phyloP scores from a whole-genome alignment of 2,329 filamentous ascomycete genomes.

The Aspergillus viridinutans region DNA sequence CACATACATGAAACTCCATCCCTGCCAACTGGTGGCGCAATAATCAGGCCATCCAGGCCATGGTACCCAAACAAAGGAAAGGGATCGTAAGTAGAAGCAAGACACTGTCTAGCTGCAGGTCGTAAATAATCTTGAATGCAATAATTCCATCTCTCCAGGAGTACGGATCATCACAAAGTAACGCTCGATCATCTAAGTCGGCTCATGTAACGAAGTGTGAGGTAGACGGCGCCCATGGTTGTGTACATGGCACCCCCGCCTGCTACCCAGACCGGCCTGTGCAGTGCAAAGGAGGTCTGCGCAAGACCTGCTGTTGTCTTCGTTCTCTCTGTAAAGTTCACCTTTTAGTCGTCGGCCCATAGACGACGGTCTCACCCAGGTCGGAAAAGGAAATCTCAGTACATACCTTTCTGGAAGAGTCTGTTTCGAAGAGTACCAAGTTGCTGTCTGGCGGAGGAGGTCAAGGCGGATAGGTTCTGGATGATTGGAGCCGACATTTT shows the following conservation, averaged over 20 bases:
- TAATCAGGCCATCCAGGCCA: background rate
- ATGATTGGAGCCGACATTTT: constrained; percentile 20
- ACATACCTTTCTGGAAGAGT: constrained; percentile 18
- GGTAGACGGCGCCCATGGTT: constrained; percentile 26
- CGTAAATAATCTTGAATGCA: background rate
- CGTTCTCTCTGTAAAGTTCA: constrained; percentile 19
- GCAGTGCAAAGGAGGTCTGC: constrained; percentile 27
- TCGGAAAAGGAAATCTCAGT: background rate
- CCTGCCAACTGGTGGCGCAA: background rate
- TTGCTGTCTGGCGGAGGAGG: constrained; percentile 15
- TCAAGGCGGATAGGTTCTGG: constrained; percentile 16
- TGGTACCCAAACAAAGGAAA: background rate
- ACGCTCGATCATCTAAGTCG: constrained; percentile 13
- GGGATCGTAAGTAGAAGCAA: background rate
- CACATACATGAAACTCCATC: background rate
- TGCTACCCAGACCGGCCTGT: constrained; percentile 31
- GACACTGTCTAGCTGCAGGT: background rate
- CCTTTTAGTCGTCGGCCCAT: background rate
- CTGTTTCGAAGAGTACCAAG: constrained; percentile 15
- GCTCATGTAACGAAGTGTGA: constrained; percentile 29
- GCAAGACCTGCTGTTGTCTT: constrained; percentile 24
- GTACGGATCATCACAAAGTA: background rate
- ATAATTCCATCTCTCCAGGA: background rate
- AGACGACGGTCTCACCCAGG: background rate
- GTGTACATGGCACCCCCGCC: constrained; percentile 30